Evolutionary conservation across 371 early-diverging fungal species (phyloP).

Genomic region (Choanephora cucurbitarum): DNA sequence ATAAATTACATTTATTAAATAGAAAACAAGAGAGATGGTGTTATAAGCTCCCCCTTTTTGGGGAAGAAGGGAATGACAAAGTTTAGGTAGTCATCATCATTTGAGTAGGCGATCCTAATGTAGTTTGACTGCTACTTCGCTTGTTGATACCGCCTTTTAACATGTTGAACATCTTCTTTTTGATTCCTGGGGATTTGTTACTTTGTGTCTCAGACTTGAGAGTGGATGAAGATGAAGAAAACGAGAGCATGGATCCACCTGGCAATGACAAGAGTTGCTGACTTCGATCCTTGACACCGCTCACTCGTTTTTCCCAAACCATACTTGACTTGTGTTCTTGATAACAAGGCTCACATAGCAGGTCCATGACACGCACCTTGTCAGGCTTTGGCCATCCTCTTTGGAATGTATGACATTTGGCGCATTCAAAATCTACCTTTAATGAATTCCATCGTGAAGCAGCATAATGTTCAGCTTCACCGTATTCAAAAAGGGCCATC

Average conservation of each 20-base stretch:
- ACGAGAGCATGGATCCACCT: constrained; percentile 15
- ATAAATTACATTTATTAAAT: constrained; percentile 1
- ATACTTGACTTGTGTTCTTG: constrained; percentile 32
- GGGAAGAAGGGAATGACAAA: neutral
- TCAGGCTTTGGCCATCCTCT: constrained; percentile 43
- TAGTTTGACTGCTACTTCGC: constrained; percentile 5
- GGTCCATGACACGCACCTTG: constrained; percentile 35
- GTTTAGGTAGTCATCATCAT: constrained; percentile 3
- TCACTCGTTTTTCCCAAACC: constrained; percentile 48
- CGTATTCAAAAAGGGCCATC: constrained; percentile 35
- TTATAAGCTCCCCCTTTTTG: too few relatives aligned
- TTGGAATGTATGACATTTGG: constrained; percentile 21
- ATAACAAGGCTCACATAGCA: constrained; percentile 43
- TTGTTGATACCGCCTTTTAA: constrained; percentile 13
- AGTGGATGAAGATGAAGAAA: constrained; percentile 11
- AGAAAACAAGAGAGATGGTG: neutral
- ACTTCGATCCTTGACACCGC: constrained; percentile 13
- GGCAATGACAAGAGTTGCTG: constrained; percentile 23
- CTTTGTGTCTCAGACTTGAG: constrained; percentile 6
- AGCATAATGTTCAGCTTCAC: constrained; percentile 33
- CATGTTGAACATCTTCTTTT: constrained; percentile 23
- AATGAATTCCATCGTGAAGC: constrained; percentile 26
- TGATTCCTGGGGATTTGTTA: constrained; percentile 13
- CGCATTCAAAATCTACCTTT: constrained; percentile 36
- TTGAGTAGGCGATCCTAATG: neutral